Conservation (phyloP, 768 basidiomycete genomes). For the Baorangia bicolor region DNA sequence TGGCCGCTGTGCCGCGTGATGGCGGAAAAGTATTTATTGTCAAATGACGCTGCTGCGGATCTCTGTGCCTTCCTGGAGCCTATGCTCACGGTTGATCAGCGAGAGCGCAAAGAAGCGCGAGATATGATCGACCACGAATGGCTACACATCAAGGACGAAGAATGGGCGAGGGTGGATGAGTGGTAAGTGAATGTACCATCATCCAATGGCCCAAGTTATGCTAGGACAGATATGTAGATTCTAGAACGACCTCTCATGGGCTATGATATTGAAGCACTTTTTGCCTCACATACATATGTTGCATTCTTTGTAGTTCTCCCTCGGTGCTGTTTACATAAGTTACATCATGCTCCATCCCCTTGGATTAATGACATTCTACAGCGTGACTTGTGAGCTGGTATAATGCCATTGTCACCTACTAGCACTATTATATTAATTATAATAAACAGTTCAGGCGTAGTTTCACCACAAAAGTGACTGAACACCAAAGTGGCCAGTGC, state of each 20-base stretch:
- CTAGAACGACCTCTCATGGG: slow-evolving; percentile 5
- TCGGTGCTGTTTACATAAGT: neutral
- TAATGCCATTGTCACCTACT: neutral
- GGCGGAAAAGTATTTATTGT: slow-evolving; percentile 83
- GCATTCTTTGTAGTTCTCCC: neutral
- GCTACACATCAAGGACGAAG: slow-evolving; percentile 47
- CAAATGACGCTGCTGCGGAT: slow-evolving; percentile 51
- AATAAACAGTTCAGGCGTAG: too few relatives aligned
- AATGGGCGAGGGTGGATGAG: slow-evolving; percentile 25
- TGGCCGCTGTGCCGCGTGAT: slow-evolving; percentile 86
- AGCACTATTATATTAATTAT: too few relatives aligned
- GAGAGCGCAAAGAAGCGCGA: slow-evolving; percentile 64
- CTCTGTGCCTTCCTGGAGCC: slow-evolving; percentile 71
- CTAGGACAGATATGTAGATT: slow-evolving; percentile 8
- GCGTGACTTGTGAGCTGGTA: too few relatives aligned
- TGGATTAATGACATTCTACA: neutral
- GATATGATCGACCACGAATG: slow-evolving; percentile 77
- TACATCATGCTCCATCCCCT: slow-evolving; percentile 2
- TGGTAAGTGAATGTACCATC: slow-evolving; percentile 26
- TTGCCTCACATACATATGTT: slow-evolving; percentile 7
- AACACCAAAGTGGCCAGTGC: neutral
- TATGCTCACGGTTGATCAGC: slow-evolving; percentile 73
- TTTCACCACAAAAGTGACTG: neutral
- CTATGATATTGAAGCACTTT: neutral
- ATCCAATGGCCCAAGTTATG: neutral